Conservation (phyloP, 192 early-diverging fungal species). For the Chytriomyces hyalinus region DNA sequence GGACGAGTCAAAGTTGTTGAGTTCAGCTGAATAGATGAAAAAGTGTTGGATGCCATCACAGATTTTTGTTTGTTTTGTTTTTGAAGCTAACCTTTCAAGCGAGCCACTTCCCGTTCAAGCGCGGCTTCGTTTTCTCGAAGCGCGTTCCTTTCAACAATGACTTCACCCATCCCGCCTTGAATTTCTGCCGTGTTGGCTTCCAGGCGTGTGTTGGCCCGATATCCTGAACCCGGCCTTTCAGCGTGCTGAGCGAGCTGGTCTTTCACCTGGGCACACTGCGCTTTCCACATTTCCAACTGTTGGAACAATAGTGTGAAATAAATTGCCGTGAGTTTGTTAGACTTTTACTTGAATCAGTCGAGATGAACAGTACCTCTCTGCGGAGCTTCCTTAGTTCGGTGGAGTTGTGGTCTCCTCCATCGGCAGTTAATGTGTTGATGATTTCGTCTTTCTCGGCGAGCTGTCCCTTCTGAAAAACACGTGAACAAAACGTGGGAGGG, state of each 20-base stretch:
- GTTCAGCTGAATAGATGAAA: slow-evolving; percentile 32
- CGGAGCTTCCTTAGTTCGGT: slow-evolving; percentile 38
- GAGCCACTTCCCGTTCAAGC: slow-evolving; percentile 28
- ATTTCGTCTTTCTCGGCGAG: slow-evolving; percentile 40
- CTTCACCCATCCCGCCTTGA: slow-evolving; percentile 19
- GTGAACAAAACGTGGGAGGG: not conserved
- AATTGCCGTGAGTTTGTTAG: not conserved
- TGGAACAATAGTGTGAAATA: not conserved
- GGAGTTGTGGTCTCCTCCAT: slow-evolving; percentile 14
- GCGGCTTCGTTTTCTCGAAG: slow-evolving; percentile 20
- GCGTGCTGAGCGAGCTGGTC: slow-evolving; percentile 32
- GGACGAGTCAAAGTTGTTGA: slow-evolving; percentile 33
- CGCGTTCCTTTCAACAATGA: slow-evolving; percentile 24
- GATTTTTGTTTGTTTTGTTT: slow-evolving; percentile 1
- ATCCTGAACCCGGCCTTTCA: not conserved
- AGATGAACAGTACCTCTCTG: slow-evolving; percentile 23
- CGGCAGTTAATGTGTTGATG: slow-evolving; percentile 43
- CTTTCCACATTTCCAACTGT: slow-evolving; percentile 47
- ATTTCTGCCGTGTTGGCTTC: slow-evolving; percentile 22
- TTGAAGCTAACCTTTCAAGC: slow-evolving; percentile 29
- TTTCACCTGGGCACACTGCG: slow-evolving; percentile 40
- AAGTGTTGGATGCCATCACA: not conserved
- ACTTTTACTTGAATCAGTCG: not conserved
- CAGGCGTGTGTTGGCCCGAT: not conserved
- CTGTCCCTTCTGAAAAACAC: slow-evolving; percentile 3